Base-by-base conservation (phyloP, 2,329 filamentous ascomycete genomes). In the Xylaria polymorpha region DNA sequence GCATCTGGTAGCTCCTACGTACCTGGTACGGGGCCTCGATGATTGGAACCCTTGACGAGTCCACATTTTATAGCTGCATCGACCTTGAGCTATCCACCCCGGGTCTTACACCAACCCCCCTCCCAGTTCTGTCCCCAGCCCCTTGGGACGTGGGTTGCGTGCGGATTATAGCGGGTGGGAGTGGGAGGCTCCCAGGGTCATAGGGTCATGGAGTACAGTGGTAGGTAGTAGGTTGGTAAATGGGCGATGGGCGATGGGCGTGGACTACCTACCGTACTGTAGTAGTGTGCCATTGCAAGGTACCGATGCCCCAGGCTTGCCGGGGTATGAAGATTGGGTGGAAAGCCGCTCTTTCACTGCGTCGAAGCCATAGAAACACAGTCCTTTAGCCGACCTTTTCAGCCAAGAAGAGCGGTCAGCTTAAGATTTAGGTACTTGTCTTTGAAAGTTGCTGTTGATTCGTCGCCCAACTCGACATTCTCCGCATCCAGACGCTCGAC, bases 401-500 rank as follows among this genome's bases (percentile, higher is more conserved):
- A 67, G 64, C 57, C 35, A 57, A 64, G 74, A 77, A 71, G 73
- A 72, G 75, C 75, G 75, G 75, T 77, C 75, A 77, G 70, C 74
- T 73, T 76, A 75, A 71, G 72, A 75, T 62, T 72, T 71, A 62
- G 25, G 56, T 61, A 63, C 66, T 48, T 68, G 37, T 57, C 29
- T 12, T 59, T 59, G 39, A 71, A 67, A 68, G 56, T 20, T 62
- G 51, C 55, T 55, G 67, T 64, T 72, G 64, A 74, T 73, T 75
- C 70, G 74, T 61, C 69, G 60, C 64, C 43, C 66, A 46, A 50
- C 25, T 62, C 46, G 32, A 61, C 56, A 35, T 58, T 68, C 71
- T 73, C 69, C 68, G 71, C 73, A 69, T 70, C 62, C 65, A 64
- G 51, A 58, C 51, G 43, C 62, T 58, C 32, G 46, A 53, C 66